Evolutionary conservation across 2,329 filamentous ascomycete species (phyloP).

Genomic region (Trichoderma atroviride): DNA sequence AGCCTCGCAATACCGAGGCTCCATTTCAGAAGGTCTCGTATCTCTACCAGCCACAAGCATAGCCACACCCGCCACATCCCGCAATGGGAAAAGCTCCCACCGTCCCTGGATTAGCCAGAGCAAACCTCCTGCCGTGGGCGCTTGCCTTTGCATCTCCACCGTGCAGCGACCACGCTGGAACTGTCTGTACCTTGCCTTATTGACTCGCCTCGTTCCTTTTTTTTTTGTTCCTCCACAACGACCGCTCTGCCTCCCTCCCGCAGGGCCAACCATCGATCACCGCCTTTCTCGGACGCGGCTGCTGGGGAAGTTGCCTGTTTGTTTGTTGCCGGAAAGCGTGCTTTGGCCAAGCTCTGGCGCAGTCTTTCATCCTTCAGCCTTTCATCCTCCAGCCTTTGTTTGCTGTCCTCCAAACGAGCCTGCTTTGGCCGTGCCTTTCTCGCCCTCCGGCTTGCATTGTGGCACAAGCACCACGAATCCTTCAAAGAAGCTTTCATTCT

Average conservation of each 20-base stretch:
- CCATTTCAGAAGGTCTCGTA: background rate
- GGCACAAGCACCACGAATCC: background rate
- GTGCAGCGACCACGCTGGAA: conserved; percentile 16
- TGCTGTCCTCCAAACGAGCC: conserved; percentile 12
- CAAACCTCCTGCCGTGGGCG: conserved; percentile 20
- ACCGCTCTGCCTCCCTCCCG: conserved; percentile 18
- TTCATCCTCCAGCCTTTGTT: background rate
- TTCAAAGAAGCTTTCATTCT: background rate
- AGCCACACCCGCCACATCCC: background rate
- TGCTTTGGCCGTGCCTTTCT: background rate
- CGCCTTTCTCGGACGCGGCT: conserved; percentile 14
- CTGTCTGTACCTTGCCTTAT: conserved; percentile 8
- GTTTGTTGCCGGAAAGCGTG: conserved; percentile 4
- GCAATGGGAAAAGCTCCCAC: background rate
- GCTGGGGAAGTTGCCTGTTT: conserved; percentile 21
- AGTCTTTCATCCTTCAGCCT: conserved; percentile 2
- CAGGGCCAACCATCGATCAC: conserved; percentile 16
- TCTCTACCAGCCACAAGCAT: background rate
- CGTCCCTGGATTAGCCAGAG: background rate
- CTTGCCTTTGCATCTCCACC: conserved; percentile 18
- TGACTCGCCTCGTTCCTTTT: conserved; percentile 7
- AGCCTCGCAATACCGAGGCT: background rate
- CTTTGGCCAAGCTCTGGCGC: conserved; percentile 16
- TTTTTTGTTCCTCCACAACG: background rate
- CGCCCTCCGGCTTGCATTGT: background rate